Conservation (phyloP, 805 yeast genomes). For the Zygosaccharomyces siamensis region DNA sequence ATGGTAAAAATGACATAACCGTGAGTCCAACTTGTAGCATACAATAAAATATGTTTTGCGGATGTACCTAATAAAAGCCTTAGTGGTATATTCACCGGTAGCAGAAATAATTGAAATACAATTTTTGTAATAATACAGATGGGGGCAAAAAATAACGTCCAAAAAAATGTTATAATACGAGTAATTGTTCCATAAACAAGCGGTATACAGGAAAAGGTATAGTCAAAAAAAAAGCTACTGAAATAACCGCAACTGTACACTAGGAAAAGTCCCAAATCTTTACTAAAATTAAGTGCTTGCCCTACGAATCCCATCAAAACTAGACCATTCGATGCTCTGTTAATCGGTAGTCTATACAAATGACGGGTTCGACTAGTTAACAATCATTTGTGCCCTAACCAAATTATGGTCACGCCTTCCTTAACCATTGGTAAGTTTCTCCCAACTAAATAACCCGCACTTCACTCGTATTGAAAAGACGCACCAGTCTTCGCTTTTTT, state of each 20-base stretch:
- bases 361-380: not conserved
- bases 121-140: conserved; percentile 16
- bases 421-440: not conserved
- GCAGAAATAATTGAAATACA: conserved; percentile 13
- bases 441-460: conserved; percentile 2
- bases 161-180: not conserved
- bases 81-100: conserved; percentile 30
- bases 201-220: not conserved
- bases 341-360: not conserved
- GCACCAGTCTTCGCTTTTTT: not conserved
- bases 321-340: not conserved
- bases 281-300: not conserved
- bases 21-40: conserved; percentile 14
- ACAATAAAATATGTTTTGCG: conserved; percentile 15
- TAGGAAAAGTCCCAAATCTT: conserved; percentile 10
- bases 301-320: not conserved
- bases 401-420: not conserved
- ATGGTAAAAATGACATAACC: conserved; percentile 15
- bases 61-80: conserved; percentile 23
- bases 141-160: conserved; percentile 16
- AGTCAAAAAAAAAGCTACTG: conserved; percentile 6
- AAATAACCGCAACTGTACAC: conserved; percentile 11
- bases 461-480: not conserved
- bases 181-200: not conserved
- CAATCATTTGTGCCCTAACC: not conserved